Conservation (phyloP, 495 filamentous ascomycete genomes). For the Letharia columbiana region DNA sequence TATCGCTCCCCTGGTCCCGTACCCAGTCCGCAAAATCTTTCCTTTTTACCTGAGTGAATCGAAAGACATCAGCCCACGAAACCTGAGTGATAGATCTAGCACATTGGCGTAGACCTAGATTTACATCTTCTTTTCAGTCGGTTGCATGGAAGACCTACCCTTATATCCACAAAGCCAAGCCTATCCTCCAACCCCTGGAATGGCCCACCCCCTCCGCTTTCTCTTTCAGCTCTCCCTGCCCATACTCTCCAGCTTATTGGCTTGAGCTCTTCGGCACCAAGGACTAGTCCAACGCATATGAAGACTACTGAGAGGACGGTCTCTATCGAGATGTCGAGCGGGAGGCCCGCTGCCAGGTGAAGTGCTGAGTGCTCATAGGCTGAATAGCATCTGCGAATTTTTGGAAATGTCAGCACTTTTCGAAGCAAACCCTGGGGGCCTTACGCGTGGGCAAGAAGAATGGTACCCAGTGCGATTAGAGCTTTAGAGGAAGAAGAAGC, state of each 20-base stretch:
- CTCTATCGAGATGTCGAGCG: constrained; percentile 62
- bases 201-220: constrained; percentile 42
- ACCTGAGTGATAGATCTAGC: not conserved
- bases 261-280: constrained; percentile 58
- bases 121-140: not conserved
- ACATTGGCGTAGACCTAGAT: not conserved
- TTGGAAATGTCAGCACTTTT: constrained; percentile 7
- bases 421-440: not conserved
- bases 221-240: constrained; percentile 73
- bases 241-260: constrained; percentile 76
- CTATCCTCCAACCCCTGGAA: constrained; percentile 49
- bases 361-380: constrained; percentile 74
- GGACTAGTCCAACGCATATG: constrained; percentile 63
- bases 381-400: constrained; percentile 63
- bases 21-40: constrained; percentile 72
- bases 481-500: constrained; percentile 16
- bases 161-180: constrained; percentile 59
- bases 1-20: constrained; percentile 33
- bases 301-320: constrained; percentile 53
- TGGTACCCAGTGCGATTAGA: constrained; percentile 52
- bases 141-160: constrained; percentile 40
- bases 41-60: constrained; percentile 49
- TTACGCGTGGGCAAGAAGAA: constrained; percentile 66
- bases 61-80: not conserved
- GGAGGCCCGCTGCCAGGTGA: constrained; percentile 39